Percentiles rank a stretch among this genome's conserved stretches.
Evolutionary conservation across 306 rosid species (phyloP).

Genomic region (Senna tora): DNA sequence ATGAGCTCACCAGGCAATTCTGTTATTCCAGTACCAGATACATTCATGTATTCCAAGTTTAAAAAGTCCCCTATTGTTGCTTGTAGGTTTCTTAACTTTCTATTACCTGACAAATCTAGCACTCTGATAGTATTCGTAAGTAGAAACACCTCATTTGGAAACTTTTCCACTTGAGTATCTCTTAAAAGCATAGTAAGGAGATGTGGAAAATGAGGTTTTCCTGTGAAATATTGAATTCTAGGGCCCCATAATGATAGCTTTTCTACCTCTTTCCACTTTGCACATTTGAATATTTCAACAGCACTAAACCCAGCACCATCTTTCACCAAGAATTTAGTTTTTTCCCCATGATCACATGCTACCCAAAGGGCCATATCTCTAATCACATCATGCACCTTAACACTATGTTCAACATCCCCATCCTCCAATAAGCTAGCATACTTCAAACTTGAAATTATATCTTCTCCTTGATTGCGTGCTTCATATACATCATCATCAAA

Average conservation of each 20-base stretch:
- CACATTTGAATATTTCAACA: neutral
- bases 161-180: neutral
- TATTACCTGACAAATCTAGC: slow-evolving; percentile 1
- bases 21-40: neutral
- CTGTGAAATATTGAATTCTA: neutral
- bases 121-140: neutral
- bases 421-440: slow-evolving; percentile 8
- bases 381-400: slow-evolving; percentile 26
- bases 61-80: neutral
- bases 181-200: neutral
- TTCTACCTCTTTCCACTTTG: neutral
- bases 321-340: neutral
- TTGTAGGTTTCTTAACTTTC: neutral
- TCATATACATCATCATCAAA: neutral
- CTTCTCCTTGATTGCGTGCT: neutral
- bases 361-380: slow-evolving; percentile 5
- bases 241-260: neutral
- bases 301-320: neutral
- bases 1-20: neutral
- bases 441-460: neutral
- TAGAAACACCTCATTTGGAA: neutral
- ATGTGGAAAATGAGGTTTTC: neutral
- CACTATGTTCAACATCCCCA: neutral
- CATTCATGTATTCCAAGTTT: neutral
- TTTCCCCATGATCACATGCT: neutral